Conservation (phyloP, 805 yeast species). For the Ogataea thermomethanolica region DNA sequence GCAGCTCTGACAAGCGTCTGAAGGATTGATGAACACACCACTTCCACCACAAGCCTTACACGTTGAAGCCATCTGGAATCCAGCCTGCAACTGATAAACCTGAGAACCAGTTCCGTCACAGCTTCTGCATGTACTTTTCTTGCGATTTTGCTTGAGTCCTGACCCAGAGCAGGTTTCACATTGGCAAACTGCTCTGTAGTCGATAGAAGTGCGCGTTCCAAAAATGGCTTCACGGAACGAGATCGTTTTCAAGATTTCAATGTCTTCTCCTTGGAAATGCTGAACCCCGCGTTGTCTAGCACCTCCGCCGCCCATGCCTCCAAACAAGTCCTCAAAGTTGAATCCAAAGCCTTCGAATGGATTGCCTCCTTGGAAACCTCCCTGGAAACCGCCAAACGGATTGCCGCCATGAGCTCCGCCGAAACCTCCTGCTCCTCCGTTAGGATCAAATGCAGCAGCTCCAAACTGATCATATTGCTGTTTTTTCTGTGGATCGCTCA, state of each 20-base stretch:
- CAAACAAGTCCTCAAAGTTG: constrained; percentile 61
- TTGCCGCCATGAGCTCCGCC: constrained; percentile 49
- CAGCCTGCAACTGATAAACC: constrained; percentile 81
- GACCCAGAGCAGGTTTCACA: constrained; percentile 81
- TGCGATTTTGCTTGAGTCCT: constrained; percentile 75
- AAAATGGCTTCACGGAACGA: constrained; percentile 83
- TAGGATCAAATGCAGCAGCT: constrained; percentile 72
- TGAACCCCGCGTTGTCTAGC: constrained; percentile 48
- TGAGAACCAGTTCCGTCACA: constrained; percentile 95
- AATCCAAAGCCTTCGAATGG: constrained; percentile 32
- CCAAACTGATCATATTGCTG: constrained; percentile 92
- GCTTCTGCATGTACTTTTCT: constrained; percentile 72
- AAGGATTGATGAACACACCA: constrained; percentile 69
- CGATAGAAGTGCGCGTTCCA: constrained; percentile 65
- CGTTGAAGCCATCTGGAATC: constrained; percentile 95
- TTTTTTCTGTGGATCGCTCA: constrained; percentile 80
- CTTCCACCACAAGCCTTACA: constrained; percentile 85
- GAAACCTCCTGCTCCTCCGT: constrained; percentile 47
- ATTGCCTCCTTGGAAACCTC: constrained; percentile 19
- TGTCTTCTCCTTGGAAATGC: constrained; percentile 84
- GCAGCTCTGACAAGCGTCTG: constrained; percentile 74
- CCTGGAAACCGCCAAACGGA: constrained; percentile 27
- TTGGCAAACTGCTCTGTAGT: constrained; percentile 68
- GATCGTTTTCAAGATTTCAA: constrained; percentile 73
- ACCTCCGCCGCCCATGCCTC: constrained; percentile 40